These are phyloP conservation scores for Suhomyces kunorum DNA, from an alignment of 1,139 yeast species.

Conservation along the genomic window DNA sequence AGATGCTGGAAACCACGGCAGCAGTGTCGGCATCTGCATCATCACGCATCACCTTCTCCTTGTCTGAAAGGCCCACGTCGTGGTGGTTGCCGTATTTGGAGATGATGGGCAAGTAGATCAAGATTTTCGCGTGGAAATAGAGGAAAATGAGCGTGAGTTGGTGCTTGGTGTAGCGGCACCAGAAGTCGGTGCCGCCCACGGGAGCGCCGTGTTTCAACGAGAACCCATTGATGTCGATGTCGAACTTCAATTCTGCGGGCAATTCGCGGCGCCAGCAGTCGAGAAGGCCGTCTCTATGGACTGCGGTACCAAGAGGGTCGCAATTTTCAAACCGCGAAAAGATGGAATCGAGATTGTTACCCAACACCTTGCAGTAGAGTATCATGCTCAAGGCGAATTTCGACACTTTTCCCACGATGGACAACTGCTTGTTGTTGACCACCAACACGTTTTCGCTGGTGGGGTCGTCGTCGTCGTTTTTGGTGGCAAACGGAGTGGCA, in stretches of 20 bases:
- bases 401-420: slow-evolving; percentile 69
- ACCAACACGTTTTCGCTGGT: slow-evolving; percentile 56
- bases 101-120: slow-evolving; percentile 77
- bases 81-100: slow-evolving; percentile 48
- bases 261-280: slow-evolving; percentile 80
- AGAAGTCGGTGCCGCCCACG: too few relatives aligned
- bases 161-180: slow-evolving; percentile 44
- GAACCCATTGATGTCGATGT: slow-evolving; percentile 65
- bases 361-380: slow-evolving; percentile 72
- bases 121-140: slow-evolving; percentile 76
- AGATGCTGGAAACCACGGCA: slow-evolving; percentile 51
- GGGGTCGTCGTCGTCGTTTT: slow-evolving; percentile 43
- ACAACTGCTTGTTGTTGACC: slow-evolving; percentile 56
- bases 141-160: slow-evolving; percentile 62
- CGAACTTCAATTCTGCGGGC: slow-evolving; percentile 62
- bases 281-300: slow-evolving; percentile 64
- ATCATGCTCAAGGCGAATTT: slow-evolving; percentile 63
- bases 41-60: slow-evolving; percentile 37
- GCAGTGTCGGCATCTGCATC: slow-evolving; percentile 24
- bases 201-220: slow-evolving; percentile 43
- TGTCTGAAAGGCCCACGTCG: slow-evolving; percentile 46
- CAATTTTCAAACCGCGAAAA: slow-evolving; percentile 50
- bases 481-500: slow-evolving; percentile 74
- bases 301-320: slow-evolving; percentile 40
- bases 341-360: slow-evolving; percentile 66